Evolutionary conservation across 1,284 basidiomycete genomes (phyloP).

Genomic region (Apiotrichum gamsii): DNA sequence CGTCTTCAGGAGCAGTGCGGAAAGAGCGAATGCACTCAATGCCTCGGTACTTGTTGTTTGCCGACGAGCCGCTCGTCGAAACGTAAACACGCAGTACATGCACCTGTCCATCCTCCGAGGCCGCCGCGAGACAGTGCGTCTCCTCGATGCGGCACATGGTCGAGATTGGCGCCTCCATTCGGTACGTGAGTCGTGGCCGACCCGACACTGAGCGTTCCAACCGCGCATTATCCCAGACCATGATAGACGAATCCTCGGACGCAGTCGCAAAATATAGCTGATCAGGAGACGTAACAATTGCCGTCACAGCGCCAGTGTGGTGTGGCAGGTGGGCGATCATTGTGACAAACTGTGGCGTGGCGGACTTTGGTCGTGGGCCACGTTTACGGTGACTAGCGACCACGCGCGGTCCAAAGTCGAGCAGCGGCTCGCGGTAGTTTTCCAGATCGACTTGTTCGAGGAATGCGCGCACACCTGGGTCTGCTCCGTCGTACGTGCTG

Average conservation of each 20-base stretch:
- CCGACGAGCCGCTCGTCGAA: slow-evolving; percentile 55
- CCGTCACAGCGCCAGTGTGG: slow-evolving; percentile 71
- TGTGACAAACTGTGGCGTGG: slow-evolving; percentile 59
- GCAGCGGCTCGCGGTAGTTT: slow-evolving; percentile 68
- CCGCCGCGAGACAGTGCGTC: slow-evolving; percentile 81
- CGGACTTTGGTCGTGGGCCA: slow-evolving; percentile 53
- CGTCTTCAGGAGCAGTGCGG: slow-evolving; percentile 23
- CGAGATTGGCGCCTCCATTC: slow-evolving; percentile 62
- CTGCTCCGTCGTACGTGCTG: slow-evolving; percentile 63
- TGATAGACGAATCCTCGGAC: slow-evolving; percentile 76
- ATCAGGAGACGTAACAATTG: slow-evolving; percentile 82
- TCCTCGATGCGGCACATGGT: slow-evolving; percentile 73
- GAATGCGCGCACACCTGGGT: slow-evolving; percentile 74
- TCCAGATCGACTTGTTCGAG: slow-evolving; percentile 85
- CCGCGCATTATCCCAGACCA: slow-evolving; percentile 74
- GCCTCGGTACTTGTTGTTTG: slow-evolving; percentile 60
- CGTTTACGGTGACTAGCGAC: slow-evolving; percentile 70
- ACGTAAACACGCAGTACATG: slow-evolving; percentile 76
- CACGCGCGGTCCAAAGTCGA: slow-evolving; percentile 81
- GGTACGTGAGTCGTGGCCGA: slow-evolving; percentile 38
- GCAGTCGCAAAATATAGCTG: slow-evolving; percentile 88
- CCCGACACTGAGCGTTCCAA: slow-evolving; percentile 64
- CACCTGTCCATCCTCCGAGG: slow-evolving; percentile 75
- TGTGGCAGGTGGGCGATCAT: slow-evolving; percentile 80
- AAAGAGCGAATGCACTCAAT: slow-evolving; percentile 58